A percentile compares a stretch with the other conserved stretches of the same genome.
Evolutionary conservation across 768 basidiomycete species (phyloP).

Genomic region (Panaeolus cyanescens): DNA sequence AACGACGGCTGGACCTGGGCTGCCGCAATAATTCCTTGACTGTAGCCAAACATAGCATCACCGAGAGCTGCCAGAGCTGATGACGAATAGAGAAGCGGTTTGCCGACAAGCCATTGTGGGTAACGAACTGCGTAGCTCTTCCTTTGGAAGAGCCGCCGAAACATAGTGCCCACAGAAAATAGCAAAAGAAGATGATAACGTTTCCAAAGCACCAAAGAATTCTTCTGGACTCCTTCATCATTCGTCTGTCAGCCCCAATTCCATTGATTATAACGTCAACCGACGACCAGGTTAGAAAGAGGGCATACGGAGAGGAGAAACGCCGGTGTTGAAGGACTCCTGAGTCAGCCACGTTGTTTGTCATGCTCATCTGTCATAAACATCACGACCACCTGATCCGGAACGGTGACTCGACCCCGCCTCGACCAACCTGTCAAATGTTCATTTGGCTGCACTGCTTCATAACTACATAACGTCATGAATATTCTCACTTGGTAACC

Average conservation of each 20-base stretch:
- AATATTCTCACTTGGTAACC: constrained; percentile 3
- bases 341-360: background rate
- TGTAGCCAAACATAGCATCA: constrained; percentile 59
- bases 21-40: constrained; percentile 53
- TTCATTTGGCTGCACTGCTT: background rate
- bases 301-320: constrained; percentile 10
- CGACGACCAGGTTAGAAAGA: constrained; percentile 17
- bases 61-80: constrained; percentile 57
- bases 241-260: background rate
- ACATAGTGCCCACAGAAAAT: background rate
- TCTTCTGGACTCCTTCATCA: background rate
- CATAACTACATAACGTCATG: background rate
- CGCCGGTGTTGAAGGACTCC: background rate
- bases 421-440: background rate
- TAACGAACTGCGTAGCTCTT: constrained; percentile 44
- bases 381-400: background rate
- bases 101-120: constrained; percentile 54
- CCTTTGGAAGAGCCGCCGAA: constrained; percentile 11
- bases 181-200: background rate
- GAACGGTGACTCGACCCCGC: background rate
- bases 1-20: constrained; percentile 56
- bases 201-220: background rate
- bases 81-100: constrained; percentile 48
- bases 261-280: constrained; percentile 12
- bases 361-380: background rate